Percentiles rank a stretch among this genome's conserved stretches.
Evolutionary conservation across 2,329 filamentous ascomycete species (phyloP).

Genomic region (Hymenoscyphus repandus): DNA sequence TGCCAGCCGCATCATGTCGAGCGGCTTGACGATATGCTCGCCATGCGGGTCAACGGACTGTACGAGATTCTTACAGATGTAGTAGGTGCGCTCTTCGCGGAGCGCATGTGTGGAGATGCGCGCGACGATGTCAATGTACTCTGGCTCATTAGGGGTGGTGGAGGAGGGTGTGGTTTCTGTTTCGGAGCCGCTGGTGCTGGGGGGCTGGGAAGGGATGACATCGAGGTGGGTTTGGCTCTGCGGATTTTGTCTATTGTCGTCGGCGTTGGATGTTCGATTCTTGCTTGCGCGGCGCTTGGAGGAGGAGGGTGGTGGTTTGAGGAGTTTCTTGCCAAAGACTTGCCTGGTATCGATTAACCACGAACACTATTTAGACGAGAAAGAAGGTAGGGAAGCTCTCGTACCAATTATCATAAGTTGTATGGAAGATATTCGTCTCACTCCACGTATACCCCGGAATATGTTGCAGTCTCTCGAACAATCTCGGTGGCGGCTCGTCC

Average conservation of each 20-base stretch:
- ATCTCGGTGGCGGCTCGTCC: constrained; percentile 52
- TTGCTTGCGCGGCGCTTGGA: constrained; percentile 33
- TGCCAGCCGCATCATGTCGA: constrained; percentile 72
- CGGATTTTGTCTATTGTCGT: constrained; percentile 6
- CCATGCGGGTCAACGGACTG: constrained; percentile 66
- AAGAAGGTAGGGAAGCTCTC: constrained; percentile 14
- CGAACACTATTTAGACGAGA: constrained; percentile 1
- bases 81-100: constrained; percentile 80
- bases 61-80: constrained; percentile 70
- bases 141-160: constrained; percentile 6
- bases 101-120: constrained; percentile 77
- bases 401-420: constrained; percentile 85
- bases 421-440: constrained; percentile 55
- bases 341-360: constrained; percentile 42
- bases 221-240: background rate
- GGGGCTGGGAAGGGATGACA: constrained; percentile 1
- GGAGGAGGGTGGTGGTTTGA: background rate
- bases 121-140: constrained; percentile 57
- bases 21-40: constrained; percentile 71
- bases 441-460: constrained; percentile 75
- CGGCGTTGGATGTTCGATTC: constrained; percentile 25
- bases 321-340: constrained; percentile 52
- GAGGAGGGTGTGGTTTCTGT: constrained; percentile 16
- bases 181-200: constrained; percentile 25
- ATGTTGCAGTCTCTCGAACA: constrained; percentile 69